Conservation (phyloP, 345 rosid species). For the Corchorus olitorius region DNA sequence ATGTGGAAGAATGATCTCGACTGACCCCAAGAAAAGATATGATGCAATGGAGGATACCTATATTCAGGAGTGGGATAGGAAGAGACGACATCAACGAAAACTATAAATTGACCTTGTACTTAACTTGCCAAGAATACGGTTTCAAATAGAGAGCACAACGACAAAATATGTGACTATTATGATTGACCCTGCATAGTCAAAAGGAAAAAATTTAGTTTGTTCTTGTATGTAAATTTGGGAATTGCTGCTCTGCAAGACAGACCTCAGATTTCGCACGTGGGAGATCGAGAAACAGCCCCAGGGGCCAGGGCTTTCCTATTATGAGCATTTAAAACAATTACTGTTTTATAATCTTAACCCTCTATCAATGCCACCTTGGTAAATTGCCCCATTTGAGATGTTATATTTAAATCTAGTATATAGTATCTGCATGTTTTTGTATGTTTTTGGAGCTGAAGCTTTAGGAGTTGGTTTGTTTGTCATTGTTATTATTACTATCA, state of each 20-base stretch:
- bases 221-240: background rate
- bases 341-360: slow-evolving; percentile 3
- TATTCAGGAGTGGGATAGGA: background rate
- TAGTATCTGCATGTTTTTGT: background rate
- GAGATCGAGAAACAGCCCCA: too few relatives aligned
- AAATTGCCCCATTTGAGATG: background rate
- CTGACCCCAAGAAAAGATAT: background rate
- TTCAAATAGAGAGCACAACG: too few relatives aligned
- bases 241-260: too few relatives aligned
- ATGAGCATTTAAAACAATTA: background rate
- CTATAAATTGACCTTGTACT: background rate
- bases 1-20: background rate
- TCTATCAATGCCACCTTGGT: background rate
- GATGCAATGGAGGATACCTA: background rate
- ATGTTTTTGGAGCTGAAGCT: background rate
- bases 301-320: background rate
- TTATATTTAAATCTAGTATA: background rate
- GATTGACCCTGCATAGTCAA: background rate
- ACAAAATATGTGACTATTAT: background rate
- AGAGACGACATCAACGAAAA: background rate
- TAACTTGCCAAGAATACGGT: background rate
- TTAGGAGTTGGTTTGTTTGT: background rate
- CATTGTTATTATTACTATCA: background rate
- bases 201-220: background rate
- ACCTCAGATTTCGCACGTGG: too few relatives aligned